phyloP scores from a whole-genome alignment of 1,284 basidiomycete genomes.

The Puccinia polysora region DNA sequence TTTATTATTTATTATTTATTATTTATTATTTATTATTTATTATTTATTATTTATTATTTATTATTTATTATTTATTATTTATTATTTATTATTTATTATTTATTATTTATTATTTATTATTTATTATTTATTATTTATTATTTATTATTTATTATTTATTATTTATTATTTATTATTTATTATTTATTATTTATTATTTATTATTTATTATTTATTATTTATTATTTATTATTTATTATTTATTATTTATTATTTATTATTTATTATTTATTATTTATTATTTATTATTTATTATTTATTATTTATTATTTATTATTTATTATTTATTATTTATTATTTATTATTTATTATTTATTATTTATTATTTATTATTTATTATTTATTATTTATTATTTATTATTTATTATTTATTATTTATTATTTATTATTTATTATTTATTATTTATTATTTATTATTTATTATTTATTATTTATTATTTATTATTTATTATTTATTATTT shows the following conservation, averaged over 20 bases:
- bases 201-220: neutral
- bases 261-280: slow-evolving; percentile 4
- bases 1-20: neutral
- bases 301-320: too few species aligned
- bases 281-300: slow-evolving; percentile 4
- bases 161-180: neutral
- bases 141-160: neutral
- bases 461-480: too few species aligned
- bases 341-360: too few species aligned
- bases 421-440: too few species aligned
- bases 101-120: neutral
- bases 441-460: too few species aligned
- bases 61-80: neutral
- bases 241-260: neutral
- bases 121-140: neutral
- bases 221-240: neutral
- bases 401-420: too few species aligned
- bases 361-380: too few species aligned
- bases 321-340: too few species aligned
- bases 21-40: neutral
- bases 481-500: too few species aligned
- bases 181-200: neutral
- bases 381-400: too few species aligned
- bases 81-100: neutral
- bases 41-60: neutral